Evolutionary conservation across 805 yeast species (phyloP), one percentile per base, ranked within the genome.

Genomic region (Debaryomyces tyrocola): DNA sequence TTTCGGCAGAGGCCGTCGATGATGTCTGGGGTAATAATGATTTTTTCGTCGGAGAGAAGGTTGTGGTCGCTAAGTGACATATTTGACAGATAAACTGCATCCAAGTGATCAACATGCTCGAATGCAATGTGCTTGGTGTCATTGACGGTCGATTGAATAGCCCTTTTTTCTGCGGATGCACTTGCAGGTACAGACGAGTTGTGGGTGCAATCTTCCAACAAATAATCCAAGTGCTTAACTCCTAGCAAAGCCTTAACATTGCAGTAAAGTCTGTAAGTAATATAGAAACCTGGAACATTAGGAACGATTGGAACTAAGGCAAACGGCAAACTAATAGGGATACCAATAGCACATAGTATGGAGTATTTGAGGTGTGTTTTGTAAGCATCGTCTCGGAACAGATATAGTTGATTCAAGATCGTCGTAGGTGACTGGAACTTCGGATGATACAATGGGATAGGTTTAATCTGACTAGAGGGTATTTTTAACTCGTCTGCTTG

Each of bases 211-310:
- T 34, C 34, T 36, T 39, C 28, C n/a, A 83, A 59, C 45, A 91
- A 69, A 43, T 76, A 77, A 29, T 74, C 66, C 49, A 91, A 66
- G 59, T 89, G 94, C 51, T 75, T 70, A 4, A 88, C 86, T 0
- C 97, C 97, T 36, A 79, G 62, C 50, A 77, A 70, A 0, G 96
- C 96, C 56, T 85, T 86, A 60, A 84, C 75, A 62, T 92, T 89
- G 61, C 96, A 89, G 68, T 90, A 91, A 15, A 86, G 75, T 50
- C 98, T 74, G 61, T 86, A 91, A 2, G 86, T 74, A 37, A 91
- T 66, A 58, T 90, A 92, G 59, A 92, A 86, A 0, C 96, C 96
- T 0, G 98, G 98, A 17, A 91, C 79, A 57, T 91, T 91, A 17
- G 98, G 98, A 3, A 90, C 63, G n/a, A 91, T 74, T 0, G 98